Evolutionary conservation across 164 flowering plant species (phyloP).

Genomic region (Umbilicus rupestris): DNA sequence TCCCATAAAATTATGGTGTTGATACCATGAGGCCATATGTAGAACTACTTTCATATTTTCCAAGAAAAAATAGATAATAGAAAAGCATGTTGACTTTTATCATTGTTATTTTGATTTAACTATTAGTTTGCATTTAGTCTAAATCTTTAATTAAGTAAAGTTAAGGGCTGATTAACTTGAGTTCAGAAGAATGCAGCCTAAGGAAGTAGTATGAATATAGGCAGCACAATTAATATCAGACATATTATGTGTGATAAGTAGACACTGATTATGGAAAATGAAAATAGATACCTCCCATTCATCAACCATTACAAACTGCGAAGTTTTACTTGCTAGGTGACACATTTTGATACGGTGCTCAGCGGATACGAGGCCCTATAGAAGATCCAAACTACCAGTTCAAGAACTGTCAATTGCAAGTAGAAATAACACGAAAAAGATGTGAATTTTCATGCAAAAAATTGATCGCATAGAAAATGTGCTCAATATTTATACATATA

Average conservation of each 20-base stretch:
- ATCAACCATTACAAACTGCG: conserved; percentile 86
- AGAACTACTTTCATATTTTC: too few relatives aligned
- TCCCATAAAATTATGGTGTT: too few relatives aligned
- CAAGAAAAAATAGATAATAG: too few relatives aligned
- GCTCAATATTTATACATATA: background rate
- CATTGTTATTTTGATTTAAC: background rate
- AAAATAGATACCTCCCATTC: conserved; percentile 70
- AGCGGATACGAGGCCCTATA: conserved; percentile 67
- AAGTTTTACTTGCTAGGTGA: conserved; percentile 67
- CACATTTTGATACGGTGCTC: conserved; percentile 71
- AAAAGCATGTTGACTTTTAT: background rate
- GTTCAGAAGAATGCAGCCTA: background rate
- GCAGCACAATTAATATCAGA: background rate
- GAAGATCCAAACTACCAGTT: conserved; percentile 4
- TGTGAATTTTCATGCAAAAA: background rate
- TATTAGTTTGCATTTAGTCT: background rate
- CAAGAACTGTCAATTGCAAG: background rate
- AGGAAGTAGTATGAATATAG: background rate
- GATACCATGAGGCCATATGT: too few relatives aligned
- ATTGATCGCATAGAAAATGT: background rate
- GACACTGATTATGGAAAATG: background rate
- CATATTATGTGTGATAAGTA: background rate
- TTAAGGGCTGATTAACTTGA: background rate
- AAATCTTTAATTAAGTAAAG: background rate
- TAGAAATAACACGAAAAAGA: background rate